Conservation (phyloP, 176 grass and related monocot species). For the Microstegium vimineum region DNA sequence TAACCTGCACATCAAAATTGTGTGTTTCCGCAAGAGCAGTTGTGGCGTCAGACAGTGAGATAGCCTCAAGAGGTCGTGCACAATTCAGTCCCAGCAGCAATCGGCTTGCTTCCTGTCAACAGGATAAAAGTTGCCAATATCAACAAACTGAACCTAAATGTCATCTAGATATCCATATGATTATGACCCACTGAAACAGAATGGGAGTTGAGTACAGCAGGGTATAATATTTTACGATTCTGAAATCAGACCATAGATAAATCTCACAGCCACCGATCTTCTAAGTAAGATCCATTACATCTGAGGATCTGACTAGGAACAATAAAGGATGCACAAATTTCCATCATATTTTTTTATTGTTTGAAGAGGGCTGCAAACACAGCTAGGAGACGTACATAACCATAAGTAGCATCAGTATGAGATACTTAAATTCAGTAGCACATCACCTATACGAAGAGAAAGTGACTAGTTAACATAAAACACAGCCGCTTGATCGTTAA, state of each 20-base stretch:
- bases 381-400: neutral
- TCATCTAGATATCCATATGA: neutral
- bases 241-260: neutral
- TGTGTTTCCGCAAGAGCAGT: conserved; percentile 34
- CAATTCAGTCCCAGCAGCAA: conserved; percentile 84
- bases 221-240: neutral
- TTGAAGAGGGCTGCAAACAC: neutral
- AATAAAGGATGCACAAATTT: neutral
- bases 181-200: neutral
- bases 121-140: neutral
- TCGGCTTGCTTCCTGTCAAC: conserved; percentile 70
- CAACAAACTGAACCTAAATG: neutral
- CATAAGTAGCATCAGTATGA: neutral
- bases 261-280: neutral
- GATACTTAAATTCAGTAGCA: neutral
- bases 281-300: neutral
- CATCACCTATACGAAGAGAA: neutral
- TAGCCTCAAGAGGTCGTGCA: conserved; percentile 45
- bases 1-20: conserved; percentile 89
- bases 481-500: neutral
- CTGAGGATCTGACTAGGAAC: neutral
- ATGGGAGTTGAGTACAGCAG: neutral
- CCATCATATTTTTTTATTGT: neutral
- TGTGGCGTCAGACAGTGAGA: conserved; percentile 47
- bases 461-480: neutral